Conservation (phyloP, 805 yeast genomes). For the Saccharomycopsis fodiens region DNA sequence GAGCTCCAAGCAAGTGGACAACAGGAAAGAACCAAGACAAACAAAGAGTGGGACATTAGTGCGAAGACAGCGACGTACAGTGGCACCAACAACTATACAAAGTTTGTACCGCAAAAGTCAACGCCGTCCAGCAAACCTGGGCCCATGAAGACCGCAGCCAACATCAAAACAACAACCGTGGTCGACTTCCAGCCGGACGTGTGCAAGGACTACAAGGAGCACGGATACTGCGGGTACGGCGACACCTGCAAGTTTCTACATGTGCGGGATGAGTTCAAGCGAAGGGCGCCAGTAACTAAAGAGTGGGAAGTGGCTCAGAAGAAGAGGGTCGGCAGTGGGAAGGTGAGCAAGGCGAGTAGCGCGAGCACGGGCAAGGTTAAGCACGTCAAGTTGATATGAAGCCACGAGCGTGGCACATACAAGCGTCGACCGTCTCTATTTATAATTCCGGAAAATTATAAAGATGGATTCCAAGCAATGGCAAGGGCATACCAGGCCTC, state of each 20-base stretch:
- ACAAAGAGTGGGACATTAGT: slow-evolving; percentile 13
- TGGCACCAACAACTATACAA: slow-evolving; percentile 26
- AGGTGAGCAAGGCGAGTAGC: slow-evolving; percentile 21
- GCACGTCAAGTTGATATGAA: slow-evolving; percentile 6
- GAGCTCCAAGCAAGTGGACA: not conserved
- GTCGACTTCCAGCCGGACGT: slow-evolving; percentile 90
- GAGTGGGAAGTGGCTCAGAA: too few species aligned
- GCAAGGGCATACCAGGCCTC: too few species aligned
- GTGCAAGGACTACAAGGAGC: slow-evolving; percentile 83
- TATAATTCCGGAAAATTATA: too few species aligned
- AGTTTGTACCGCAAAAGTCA: slow-evolving; percentile 22
- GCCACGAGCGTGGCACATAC: too few species aligned
- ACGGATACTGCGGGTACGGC: slow-evolving; percentile 96
- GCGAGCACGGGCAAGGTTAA: not conserved
- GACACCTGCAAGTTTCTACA: slow-evolving; percentile 95
- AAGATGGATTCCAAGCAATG: too few species aligned
- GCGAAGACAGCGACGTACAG: slow-evolving; percentile 25
- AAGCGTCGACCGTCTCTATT: too few species aligned
- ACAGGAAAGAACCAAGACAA: too few species aligned
- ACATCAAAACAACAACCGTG: slow-evolving; percentile 57
- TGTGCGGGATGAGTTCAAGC: slow-evolving; percentile 75
- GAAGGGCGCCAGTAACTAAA: slow-evolving; percentile 54
- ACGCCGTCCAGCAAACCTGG: slow-evolving; percentile 27
- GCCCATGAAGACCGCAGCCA: slow-evolving; percentile 34
- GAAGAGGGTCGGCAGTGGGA: slow-evolving; percentile 23